Base-by-base conservation (phyloP, 2,329 filamentous ascomycete species). In the Hymenoscyphus fructigenus region DNA sequence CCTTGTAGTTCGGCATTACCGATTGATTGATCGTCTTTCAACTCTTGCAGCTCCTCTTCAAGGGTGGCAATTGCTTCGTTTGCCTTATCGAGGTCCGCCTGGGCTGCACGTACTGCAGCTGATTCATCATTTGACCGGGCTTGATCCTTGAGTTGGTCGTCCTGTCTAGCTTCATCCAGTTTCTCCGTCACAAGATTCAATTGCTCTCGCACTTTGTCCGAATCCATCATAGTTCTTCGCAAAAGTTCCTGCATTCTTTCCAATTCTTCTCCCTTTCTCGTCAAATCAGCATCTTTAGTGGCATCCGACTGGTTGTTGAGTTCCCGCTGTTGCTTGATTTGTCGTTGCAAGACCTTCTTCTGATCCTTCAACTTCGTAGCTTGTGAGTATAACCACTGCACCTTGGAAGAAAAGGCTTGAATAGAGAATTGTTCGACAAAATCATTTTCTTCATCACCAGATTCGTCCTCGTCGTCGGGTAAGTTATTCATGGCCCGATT, bases 281-380 rank as follows among this genome's bases (percentile, higher is more conserved):
- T 80, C n/a, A 91, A 76, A 67, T 90, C 85, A 50, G 84, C 83
- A 70, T 90, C 88, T 73, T 88, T 87, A 66, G 88, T 84, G 23
- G 85, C 82, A 69, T 96, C 92, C 0, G 92, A 93, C 74, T 93
- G 93, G 79, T 84, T 93, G 78, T 96, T 96, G 64, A 97, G 84
- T 74, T 96, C 92, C 65, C 93, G 90, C 78, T 98, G 94, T 76
- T 98, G 93, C 79, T 96, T 94, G 73, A 97, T 94, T 76, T 98
- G 93, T 55, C 93, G 88, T 73, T 94, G 90, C 9, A 98, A 83
- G 26, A 97, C 93, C 59, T 88, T 87, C 75, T 97, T 96, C 75
- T 98, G 93, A 71, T 97, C 91, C 67, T 91, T 89, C 41, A 97
- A 81, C 23, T 86, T 86, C 20, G 88, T 90, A n/a, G 92, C 86